A percentile compares a stretch with the other conserved stretches of the same genome.
These are phyloP conservation scores for Carpinus viminea DNA, from an alignment of 306 rosid genomes.

Conservation along the genomic window DNA sequence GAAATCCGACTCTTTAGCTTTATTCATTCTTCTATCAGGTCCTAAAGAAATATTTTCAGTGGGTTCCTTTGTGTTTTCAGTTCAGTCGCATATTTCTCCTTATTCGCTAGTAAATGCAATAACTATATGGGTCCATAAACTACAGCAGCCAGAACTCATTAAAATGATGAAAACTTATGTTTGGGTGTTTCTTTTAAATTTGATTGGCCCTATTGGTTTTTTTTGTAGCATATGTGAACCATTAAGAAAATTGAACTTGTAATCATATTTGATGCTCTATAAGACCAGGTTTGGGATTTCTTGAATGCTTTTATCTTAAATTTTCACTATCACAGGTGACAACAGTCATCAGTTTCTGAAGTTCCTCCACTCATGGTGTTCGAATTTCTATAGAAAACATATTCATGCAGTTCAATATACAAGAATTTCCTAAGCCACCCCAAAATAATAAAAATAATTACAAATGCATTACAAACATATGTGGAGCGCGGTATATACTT, in stretches of 20 bases:
- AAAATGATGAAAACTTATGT: neutral
- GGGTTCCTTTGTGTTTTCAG: neutral
- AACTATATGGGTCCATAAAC: neutral
- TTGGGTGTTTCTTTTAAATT: neutral
- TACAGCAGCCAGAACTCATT: neutral
- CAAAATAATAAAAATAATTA: neutral
- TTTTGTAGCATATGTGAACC: neutral
- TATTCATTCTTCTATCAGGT: neutral
- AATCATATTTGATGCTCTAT: neutral
- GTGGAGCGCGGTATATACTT: neutral
- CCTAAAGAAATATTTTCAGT: neutral
- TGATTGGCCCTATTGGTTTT: neutral
- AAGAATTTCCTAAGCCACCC: neutral
- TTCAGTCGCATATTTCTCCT: neutral
- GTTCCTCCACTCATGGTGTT: neutral
- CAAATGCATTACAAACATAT: neutral
- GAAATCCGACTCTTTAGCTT: neutral
- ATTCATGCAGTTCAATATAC: neutral
- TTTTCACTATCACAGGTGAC: neutral
- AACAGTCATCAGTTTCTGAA: neutral
- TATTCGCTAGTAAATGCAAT: neutral
- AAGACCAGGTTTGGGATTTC: neutral
- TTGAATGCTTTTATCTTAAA: neutral
- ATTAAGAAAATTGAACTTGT: neutral
- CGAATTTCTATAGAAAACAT: neutral